Conservation (phyloP, 352 stramenopile genomes). For the Phytophthora sp. region DNA sequence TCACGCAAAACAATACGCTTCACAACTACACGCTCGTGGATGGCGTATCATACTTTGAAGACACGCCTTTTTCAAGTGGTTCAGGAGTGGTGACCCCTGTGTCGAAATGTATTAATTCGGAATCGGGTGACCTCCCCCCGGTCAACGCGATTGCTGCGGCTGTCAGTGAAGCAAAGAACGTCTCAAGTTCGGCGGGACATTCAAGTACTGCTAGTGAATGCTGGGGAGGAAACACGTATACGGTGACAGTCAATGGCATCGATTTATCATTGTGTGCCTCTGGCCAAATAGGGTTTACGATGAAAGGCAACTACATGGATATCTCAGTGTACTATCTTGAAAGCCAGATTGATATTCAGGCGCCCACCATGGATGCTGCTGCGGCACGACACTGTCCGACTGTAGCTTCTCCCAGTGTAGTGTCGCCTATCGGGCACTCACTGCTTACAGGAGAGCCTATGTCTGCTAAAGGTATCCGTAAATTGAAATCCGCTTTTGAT, state of each 20-base stretch:
- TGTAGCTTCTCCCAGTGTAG: neutral
- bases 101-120: constrained; percentile 8
- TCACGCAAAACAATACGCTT: constrained; percentile 15
- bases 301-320: constrained; percentile 20
- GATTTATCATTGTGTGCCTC: constrained; percentile 11
- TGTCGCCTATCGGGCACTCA: constrained; percentile 5
- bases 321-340: constrained; percentile 21
- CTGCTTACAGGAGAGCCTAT: constrained; percentile 5
- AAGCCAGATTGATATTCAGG: constrained; percentile 4
- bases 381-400: neutral
- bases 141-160: constrained; percentile 10
- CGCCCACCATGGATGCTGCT: neutral
- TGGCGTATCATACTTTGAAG: constrained; percentile 23
- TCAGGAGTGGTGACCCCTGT: neutral
- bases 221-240: constrained; percentile 4
- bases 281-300: constrained; percentile 14
- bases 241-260: constrained; percentile 4
- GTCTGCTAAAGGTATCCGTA: neutral
- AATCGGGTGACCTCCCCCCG: neutral
- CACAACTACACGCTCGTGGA: constrained; percentile 44
- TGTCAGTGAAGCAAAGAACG: constrained; percentile 9
- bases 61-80: neutral
- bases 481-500: constrained; percentile 10
- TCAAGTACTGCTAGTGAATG: neutral
- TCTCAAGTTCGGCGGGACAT: neutral